These are phyloP conservation scores for Pterocarpus santalinus DNA, from an alignment of 306 rosid genomes.

Conservation along the genomic window DNA sequence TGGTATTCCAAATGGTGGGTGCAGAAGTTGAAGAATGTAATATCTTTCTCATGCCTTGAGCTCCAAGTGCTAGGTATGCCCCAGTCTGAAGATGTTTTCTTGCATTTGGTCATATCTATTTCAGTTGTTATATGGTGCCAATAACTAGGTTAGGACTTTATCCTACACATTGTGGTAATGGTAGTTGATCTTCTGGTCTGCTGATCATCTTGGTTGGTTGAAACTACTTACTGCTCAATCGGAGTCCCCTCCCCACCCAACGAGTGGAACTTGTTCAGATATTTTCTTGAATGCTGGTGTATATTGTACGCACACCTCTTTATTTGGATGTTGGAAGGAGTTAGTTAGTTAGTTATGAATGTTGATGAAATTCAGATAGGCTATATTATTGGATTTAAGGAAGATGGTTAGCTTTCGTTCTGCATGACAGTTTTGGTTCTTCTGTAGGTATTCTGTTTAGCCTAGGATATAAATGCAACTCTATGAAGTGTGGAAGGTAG, in stretches of 20 bases:
- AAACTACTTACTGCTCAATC: constrained; percentile 10
- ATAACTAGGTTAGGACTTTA: constrained; percentile 30
- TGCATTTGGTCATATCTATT: constrained; percentile 16
- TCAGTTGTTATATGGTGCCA: constrained; percentile 6
- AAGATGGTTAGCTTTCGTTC: too few relatives aligned
- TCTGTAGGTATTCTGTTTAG: neutral
- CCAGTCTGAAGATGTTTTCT: neutral
- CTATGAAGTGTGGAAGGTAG: too few relatives aligned
- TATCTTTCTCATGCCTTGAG: constrained; percentile 23
- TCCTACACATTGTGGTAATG: neutral
- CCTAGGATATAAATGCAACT: too few relatives aligned
- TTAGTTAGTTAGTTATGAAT: neutral
- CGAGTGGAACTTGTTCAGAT: neutral
- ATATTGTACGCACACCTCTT: constrained; percentile 23
- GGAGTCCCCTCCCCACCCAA: neutral
- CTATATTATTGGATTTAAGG: too few relatives aligned
- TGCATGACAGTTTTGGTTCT: neutral
- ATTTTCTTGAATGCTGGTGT: neutral
- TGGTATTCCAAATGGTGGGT: constrained; percentile 8
- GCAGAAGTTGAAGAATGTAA: constrained; percentile 16
- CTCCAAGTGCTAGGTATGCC: constrained; percentile 18
- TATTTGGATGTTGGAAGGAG: constrained; percentile 3
- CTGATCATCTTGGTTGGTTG: constrained; percentile 30
- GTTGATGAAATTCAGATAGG: too few relatives aligned
- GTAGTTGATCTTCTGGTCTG: neutral